Evolutionary conservation across 441 rosid species (phyloP).

Genomic region (Adansonia madagascariensis): DNA sequence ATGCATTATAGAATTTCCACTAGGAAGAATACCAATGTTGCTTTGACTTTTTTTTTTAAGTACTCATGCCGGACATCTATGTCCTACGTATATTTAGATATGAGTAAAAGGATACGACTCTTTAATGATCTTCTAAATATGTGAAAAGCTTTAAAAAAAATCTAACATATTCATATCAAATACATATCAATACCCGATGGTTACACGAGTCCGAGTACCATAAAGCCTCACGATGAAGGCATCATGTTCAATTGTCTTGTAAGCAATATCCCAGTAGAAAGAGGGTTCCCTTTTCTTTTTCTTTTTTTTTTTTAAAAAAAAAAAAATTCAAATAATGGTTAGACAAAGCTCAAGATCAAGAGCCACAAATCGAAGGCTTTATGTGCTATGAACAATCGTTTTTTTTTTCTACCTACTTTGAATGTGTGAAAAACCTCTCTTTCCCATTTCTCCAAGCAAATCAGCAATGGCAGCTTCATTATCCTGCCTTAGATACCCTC

Average conservation of each 20-base stretch:
- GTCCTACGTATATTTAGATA: too few relatives aligned
- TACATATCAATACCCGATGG: too few relatives aligned
- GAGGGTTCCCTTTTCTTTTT: not conserved
- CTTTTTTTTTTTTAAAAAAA: not conserved
- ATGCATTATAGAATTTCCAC: too few relatives aligned
- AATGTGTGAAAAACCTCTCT: constrained; percentile 32
- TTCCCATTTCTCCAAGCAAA: constrained; percentile 38
- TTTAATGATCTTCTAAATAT: too few relatives aligned
- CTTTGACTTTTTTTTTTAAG: too few relatives aligned
- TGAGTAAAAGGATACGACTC: too few relatives aligned
- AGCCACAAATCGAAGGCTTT: not conserved
- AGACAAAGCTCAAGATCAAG: not conserved
- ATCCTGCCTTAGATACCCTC: constrained; percentile 39
- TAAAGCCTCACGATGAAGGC: too few relatives aligned
- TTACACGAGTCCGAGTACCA: too few relatives aligned
- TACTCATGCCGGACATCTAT: too few relatives aligned
- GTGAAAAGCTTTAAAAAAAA: too few relatives aligned
- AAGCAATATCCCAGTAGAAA: not conserved
- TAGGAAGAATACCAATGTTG: too few relatives aligned
- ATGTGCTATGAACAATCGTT: not conserved
- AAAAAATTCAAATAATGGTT: not conserved
- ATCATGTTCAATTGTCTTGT: not conserved
- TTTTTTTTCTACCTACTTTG: not conserved
- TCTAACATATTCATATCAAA: too few relatives aligned
- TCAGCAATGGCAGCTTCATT: constrained; percentile 30